phyloP scores from a whole-genome alignment of 371 early-diverging fungal genomes.

The Mucor velutinosus region DNA sequence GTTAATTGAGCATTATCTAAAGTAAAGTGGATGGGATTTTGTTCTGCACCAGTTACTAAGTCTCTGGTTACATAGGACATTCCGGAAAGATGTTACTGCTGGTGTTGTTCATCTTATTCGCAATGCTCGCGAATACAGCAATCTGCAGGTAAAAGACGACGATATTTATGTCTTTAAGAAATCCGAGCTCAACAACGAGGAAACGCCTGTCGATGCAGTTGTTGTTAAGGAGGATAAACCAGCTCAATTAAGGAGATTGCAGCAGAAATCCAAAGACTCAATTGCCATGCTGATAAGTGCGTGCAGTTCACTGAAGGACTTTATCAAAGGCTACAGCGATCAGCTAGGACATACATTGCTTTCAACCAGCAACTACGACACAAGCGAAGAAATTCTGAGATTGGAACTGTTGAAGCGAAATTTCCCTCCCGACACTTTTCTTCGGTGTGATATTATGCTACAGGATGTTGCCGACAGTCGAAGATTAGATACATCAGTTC shows the following conservation, averaged over 20 bases:
- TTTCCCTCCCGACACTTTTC: conserved; percentile 35
- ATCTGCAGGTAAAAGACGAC: conserved; percentile 17
- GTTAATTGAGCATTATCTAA: conserved; percentile 27
- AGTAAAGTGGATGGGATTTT: conserved; percentile 9
- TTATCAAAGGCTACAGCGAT: conserved; percentile 34
- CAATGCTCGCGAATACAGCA: background rate
- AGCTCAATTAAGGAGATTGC: conserved; percentile 22
- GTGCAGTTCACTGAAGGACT: conserved; percentile 27
- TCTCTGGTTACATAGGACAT: background rate
- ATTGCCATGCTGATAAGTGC: conserved; percentile 40
- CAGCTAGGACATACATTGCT: conserved; percentile 28
- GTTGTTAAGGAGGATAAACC: conserved; percentile 23
- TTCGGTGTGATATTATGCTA: conserved; percentile 46
- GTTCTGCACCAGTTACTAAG: background rate
- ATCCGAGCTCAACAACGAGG: conserved; percentile 22
- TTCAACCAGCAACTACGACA: conserved; percentile 26
- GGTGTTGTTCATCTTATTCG: conserved; percentile 36
- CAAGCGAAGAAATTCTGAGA: conserved; percentile 24
- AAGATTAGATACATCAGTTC: conserved; percentile 35
- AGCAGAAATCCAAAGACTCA: conserved; percentile 28
- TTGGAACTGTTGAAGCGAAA: conserved; percentile 38
- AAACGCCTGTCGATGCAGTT: conserved; percentile 2
- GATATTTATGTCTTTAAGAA: conserved; percentile 27
- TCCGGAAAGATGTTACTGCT: conserved; percentile 28
- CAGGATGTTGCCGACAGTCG: conserved; percentile 36